Conservation (phyloP, 2,329 filamentous ascomycete species). For the Paraphaeosphaeria sporulosa region DNA sequence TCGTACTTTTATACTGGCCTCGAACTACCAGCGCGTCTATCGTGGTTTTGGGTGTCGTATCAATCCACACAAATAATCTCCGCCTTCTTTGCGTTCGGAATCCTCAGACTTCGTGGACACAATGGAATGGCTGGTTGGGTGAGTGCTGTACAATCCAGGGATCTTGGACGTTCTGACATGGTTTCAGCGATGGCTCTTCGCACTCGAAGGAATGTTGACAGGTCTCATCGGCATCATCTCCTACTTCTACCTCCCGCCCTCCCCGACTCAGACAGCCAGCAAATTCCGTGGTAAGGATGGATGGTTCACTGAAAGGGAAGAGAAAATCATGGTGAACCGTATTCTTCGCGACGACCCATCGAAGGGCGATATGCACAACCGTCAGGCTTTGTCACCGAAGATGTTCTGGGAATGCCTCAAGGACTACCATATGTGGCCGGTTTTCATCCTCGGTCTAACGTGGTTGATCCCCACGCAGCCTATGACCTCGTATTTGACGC, state of each 20-base stretch:
- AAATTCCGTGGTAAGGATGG: conserved; percentile 67
- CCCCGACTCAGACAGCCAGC: conserved; percentile 70
- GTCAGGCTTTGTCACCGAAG: conserved; percentile 58
- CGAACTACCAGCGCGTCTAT: conserved; percentile 72
- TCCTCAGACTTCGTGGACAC: conserved; percentile 58
- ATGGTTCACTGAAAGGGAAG: conserved; percentile 73
- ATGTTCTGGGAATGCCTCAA: conserved; percentile 60
- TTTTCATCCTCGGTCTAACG: conserved; percentile 46
- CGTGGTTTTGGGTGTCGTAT: conserved; percentile 75
- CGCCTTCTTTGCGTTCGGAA: conserved; percentile 64
- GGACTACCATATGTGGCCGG: conserved; percentile 64
- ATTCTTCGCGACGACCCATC: conserved; percentile 63
- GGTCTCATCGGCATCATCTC: conserved; percentile 47
- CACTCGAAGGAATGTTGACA: conserved; percentile 50
- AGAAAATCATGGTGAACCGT: conserved; percentile 74
- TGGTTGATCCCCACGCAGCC: conserved; percentile 47
- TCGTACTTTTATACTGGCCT: conserved; percentile 78
- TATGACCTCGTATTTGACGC: conserved; percentile 44
- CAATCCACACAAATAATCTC: conserved; percentile 63
- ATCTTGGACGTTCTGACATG: background rate
- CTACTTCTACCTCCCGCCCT: conserved; percentile 52
- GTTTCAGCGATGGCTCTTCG: conserved; percentile 59
- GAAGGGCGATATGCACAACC: conserved; percentile 69
- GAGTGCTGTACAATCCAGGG: background rate
- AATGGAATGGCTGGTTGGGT: conserved; percentile 62